phyloP scores from a whole-genome alignment of 495 filamentous ascomycete species.

The Usnea hakonensis region DNA sequence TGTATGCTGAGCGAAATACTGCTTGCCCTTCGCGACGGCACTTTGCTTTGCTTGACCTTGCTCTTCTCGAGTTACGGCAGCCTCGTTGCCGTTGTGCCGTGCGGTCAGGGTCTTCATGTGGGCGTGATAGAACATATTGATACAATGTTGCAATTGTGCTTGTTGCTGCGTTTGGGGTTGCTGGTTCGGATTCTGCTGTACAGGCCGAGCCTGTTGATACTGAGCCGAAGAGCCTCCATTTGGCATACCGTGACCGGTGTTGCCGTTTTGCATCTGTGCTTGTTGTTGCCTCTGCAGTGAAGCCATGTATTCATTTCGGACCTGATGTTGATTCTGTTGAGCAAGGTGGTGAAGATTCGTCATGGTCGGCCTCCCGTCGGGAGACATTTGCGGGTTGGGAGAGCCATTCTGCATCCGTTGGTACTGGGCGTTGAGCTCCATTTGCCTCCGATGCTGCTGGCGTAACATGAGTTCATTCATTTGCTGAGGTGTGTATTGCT shows the following conservation, averaged over 20 bases:
- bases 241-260: not conserved
- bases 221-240: conserved; percentile 11
- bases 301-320: conserved; percentile 2
- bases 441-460: conserved; percentile 30
- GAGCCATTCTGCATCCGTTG: conserved; percentile 21
- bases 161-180: conserved; percentile 33
- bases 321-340: conserved; percentile 12
- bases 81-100: not conserved
- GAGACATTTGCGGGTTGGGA: conserved; percentile 15
- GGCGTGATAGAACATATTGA: conserved; percentile 29
- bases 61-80: not conserved
- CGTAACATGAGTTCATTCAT: conserved; percentile 29
- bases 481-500: conserved; percentile 33
- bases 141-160: not conserved
- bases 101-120: not conserved
- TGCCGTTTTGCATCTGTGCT: conserved; percentile 17
- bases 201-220: conserved; percentile 5
- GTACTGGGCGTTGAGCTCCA: conserved; percentile 29
- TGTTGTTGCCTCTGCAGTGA: conserved; percentile 15
- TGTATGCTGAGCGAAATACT: conserved; percentile 3
- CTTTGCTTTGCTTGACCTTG: not conserved
- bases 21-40: not conserved
- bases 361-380: conserved; percentile 10
- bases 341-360: conserved; percentile 13
- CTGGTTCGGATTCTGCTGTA: conserved; percentile 2